phyloP scores from a whole-genome alignment of 495 filamentous ascomycete genomes.

The Neurospora tetraspora region DNA sequence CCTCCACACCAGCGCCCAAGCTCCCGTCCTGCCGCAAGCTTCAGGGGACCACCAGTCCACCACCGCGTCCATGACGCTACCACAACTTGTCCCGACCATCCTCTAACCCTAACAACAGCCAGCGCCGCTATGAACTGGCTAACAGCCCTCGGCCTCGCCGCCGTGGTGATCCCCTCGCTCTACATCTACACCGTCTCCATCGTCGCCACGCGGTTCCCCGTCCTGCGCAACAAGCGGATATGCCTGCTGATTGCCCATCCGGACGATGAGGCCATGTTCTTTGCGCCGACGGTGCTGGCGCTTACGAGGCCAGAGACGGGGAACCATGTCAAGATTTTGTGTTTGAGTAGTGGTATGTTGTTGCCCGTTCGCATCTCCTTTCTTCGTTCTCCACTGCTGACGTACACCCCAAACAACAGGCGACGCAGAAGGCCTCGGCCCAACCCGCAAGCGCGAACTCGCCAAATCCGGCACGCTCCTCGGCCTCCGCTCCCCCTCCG shows the following conservation, averaged over 20 bases:
- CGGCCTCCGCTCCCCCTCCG: constrained; percentile 59
- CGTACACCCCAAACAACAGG: constrained; percentile 29
- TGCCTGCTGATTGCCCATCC: constrained; percentile 92
- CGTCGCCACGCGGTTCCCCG: constrained; percentile 50
- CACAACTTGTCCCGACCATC: background rate
- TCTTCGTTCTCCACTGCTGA: background rate
- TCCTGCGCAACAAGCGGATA: constrained; percentile 67
- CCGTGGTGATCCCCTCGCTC: constrained; percentile 50
- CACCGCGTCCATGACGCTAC: background rate
- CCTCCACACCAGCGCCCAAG: background rate
- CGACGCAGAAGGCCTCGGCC: constrained; percentile 78
- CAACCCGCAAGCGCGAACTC: constrained; percentile 73
- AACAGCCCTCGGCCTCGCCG: constrained; percentile 30
- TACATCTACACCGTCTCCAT: constrained; percentile 51
- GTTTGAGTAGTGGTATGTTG: constrained; percentile 68
- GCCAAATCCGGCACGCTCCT: constrained; percentile 63
- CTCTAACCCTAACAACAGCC: background rate
- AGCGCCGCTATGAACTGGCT: constrained; percentile 18
- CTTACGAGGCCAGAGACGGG: constrained; percentile 62
- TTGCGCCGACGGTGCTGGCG: constrained; percentile 75
- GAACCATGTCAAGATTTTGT: constrained; percentile 89
- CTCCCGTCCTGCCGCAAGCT: background rate
- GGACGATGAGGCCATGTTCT: constrained; percentile 99
- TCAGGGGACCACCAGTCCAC: background rate
- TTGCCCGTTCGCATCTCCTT: too few relatives aligned